Evolutionary conservation across 139 green algal genomes (phyloP), one percentile per base, ranked within the genome.

Genomic region (Tetratostichococcus sp.): DNA sequence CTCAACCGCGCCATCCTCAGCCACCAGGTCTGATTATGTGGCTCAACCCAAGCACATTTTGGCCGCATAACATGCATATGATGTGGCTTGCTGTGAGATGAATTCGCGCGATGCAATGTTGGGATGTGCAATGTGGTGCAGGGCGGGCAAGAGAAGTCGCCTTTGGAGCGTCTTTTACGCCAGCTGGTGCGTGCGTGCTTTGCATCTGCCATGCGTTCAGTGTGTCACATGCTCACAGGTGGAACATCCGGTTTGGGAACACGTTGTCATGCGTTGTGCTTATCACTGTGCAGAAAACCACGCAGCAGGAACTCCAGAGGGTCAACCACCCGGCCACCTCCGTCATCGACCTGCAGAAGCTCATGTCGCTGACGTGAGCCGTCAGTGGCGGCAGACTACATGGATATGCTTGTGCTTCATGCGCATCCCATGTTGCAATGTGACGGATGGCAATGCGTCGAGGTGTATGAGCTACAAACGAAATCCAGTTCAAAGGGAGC

Each of bases 1-100:
- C 58, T 94, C 0, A 83, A 85, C 42, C 75, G 82, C 28, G 87
- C 85, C 23, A 71, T 94, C 30, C 69, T 89, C 25, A 73, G 75
- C 66, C 73, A 84, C 19, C 50, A 62, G 58, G 65, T 57, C 8
- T 50, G 39, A 8, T 50, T n/a, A n/a, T n/a, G n/a, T n/a, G n/a
- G n/a, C n/a, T n/a, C n/a, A n/a, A n/a, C n/a, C n/a, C n/a, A n/a
- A n/a, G n/a, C n/a, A n/a, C n/a, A n/a, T n/a, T n/a, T n/a, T n/a
- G n/a, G n/a, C n/a, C n/a, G n/a, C n/a, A n/a, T n/a, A n/a, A n/a
- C n/a, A 14, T 50, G 39, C 8, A 8, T 22, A 22, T 50, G 39
- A 22, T 50, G 39, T 50, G 14, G 39, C 8, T 14, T 22, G 8
- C 39, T 14, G 8, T 50, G 39, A 50, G 8, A 50, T 50, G 39